Evolutionary conservation across 768 basidiomycete genomes (phyloP).

Genomic region (Amanita molliuscula): DNA sequence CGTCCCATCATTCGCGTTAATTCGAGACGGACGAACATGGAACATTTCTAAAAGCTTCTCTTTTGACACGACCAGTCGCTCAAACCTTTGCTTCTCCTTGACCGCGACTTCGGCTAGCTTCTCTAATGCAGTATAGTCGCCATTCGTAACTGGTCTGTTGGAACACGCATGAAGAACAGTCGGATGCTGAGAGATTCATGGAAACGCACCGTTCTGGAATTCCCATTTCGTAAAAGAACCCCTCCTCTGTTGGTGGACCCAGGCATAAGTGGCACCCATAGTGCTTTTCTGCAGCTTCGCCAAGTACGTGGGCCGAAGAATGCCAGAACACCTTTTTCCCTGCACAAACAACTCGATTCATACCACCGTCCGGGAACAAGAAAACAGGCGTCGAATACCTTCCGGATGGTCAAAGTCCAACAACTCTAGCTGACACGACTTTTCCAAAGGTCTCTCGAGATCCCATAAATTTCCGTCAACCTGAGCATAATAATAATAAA

Average conservation of each 20-base stretch:
- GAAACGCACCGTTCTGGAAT: constrained; percentile 61
- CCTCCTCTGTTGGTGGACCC: constrained; percentile 94
- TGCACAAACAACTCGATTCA: constrained; percentile 18
- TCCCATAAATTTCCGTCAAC: constrained; percentile 90
- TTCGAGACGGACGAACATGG: constrained; percentile 38
- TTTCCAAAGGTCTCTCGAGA: constrained; percentile 88
- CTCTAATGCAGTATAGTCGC: constrained; percentile 85
- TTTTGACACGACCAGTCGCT: constrained; percentile 87
- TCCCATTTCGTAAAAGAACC: constrained; percentile 99
- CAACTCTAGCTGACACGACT: constrained; percentile 67
- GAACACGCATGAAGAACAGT: constrained; percentile 3
- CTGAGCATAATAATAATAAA: constrained; percentile 30
- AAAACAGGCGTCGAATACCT: constrained; percentile 30
- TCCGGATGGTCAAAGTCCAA: constrained; percentile 91
- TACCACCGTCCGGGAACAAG: too few species aligned
- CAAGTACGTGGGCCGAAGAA: constrained; percentile 95
- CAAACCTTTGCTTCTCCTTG: constrained; percentile 97
- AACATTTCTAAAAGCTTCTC: constrained; percentile 98
- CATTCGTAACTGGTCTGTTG: constrained; percentile 58
- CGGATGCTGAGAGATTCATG: too few species aligned
- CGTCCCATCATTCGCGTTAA: neutral
- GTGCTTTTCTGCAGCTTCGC: constrained; percentile 92
- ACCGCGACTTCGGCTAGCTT: constrained; percentile 79
- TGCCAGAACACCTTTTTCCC: constrained; percentile 99
- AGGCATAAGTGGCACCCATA: constrained; percentile 96